These are phyloP conservation scores for Pythium angustatum DNA, from an alignment of 352 stramenopile species.

Conservation along the genomic window DNA sequence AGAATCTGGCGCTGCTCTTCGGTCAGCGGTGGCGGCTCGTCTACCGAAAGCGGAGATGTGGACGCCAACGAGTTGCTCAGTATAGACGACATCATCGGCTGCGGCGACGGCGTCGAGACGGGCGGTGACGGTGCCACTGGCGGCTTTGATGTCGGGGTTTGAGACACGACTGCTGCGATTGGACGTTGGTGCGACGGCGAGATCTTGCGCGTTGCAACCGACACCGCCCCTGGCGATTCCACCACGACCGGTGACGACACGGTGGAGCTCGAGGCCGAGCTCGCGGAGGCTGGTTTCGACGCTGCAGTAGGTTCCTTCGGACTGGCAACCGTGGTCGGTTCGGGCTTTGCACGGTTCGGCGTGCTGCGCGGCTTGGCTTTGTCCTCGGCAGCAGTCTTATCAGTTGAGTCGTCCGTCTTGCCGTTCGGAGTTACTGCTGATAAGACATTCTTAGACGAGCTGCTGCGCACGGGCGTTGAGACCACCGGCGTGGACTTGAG, in stretches of 20 bases:
- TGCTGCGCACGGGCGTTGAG: slow-evolving; percentile 39
- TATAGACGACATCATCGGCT: slow-evolving; percentile 25
- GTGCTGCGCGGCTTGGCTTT: slow-evolving; percentile 51
- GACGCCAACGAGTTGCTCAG: slow-evolving; percentile 10
- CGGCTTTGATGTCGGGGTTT: slow-evolving; percentile 26
- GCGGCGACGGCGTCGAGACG: slow-evolving; percentile 23
- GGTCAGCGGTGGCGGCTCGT: slow-evolving; percentile 56
- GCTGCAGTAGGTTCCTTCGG: slow-evolving; percentile 35
- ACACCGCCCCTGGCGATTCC: slow-evolving; percentile 15
- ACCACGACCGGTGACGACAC: slow-evolving; percentile 22
- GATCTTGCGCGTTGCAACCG: slow-evolving; percentile 1
- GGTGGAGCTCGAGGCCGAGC: slow-evolving; percentile 27
- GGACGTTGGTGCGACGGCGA: slow-evolving; percentile 28
- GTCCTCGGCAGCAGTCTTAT: slow-evolving; percentile 39
- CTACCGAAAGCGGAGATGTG: slow-evolving; percentile 28
- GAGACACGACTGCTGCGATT: slow-evolving; percentile 11
- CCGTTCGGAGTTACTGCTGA: slow-evolving; percentile 37
- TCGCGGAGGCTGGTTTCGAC: slow-evolving; percentile 22
- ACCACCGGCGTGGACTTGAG: slow-evolving; percentile 70
- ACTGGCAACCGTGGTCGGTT: slow-evolving; percentile 36
- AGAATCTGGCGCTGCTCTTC: slow-evolving; percentile 83
- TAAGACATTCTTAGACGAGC: slow-evolving; percentile 39
- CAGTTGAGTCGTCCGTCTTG: slow-evolving; percentile 52
- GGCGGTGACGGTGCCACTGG: slow-evolving; percentile 30
- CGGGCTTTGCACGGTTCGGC: slow-evolving; percentile 45